Evolutionary conservation across 148 eudicot genomes (phyloP).

Genomic region (Fagopyrum homotropicum): DNA sequence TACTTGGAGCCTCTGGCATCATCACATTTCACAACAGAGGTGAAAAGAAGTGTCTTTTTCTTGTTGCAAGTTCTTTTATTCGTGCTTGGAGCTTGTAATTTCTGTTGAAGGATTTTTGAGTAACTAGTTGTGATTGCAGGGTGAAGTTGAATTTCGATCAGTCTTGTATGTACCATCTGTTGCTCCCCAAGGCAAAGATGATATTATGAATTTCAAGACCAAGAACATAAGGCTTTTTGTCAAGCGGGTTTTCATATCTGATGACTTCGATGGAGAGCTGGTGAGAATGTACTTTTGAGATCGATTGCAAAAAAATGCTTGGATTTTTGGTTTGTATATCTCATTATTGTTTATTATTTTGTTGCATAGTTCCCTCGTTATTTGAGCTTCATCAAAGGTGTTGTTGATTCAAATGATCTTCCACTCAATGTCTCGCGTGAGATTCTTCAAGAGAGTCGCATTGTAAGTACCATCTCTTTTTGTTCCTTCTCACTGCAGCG

Average conservation of each 20-base stretch:
- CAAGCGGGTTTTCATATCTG: constrained; percentile 96
- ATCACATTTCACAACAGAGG: constrained; percentile 98
- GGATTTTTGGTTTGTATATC: constrained; percentile 5
- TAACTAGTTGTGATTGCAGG: constrained; percentile 36
- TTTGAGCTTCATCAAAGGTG: constrained; percentile 89
- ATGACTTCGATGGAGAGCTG: constrained; percentile 97
- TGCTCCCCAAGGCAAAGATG: constrained; percentile 78
- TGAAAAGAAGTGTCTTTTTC: constrained; percentile 17
- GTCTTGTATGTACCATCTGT: constrained; percentile 74
- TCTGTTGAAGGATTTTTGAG: background rate
- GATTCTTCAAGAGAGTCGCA: constrained; percentile 95
- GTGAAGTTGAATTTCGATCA: constrained; percentile 95
- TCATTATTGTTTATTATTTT: constrained; percentile 8
- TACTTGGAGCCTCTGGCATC: constrained; percentile 91
- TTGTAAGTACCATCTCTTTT: constrained; percentile 45
- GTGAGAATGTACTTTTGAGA: constrained; percentile 26
- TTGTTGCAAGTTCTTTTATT: background rate
- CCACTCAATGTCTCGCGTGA: constrained; percentile 97
- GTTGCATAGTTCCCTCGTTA: constrained; percentile 72
- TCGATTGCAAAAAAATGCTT: background rate
- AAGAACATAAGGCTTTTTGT: constrained; percentile 91
- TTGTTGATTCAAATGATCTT: constrained; percentile 93
- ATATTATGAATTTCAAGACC: constrained; percentile 64
- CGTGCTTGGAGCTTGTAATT: background rate
- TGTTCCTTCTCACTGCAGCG: background rate